Evolutionary conservation across 176 grass and related monocot species (phyloP), one percentile per base, ranked within the genome.

Genomic region (Zoysia pacifica): DNA sequence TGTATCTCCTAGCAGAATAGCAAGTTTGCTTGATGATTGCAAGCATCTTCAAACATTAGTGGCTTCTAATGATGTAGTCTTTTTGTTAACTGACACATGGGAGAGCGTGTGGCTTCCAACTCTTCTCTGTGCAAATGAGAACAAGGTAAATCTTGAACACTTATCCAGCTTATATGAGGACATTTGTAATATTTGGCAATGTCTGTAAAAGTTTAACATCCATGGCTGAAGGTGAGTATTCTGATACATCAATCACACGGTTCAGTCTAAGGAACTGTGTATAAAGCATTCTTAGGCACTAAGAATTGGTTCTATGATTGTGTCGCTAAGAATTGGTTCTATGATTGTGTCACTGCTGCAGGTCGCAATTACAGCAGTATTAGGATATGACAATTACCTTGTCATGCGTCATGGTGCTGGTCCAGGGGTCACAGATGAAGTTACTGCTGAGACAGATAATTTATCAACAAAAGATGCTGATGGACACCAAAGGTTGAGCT

Each of bases 331-430:
- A 61, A 28, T 79, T 2, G 73, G 15, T 51, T 67, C 1, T 73
- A 5, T 10, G 67, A 46, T 45, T 67, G 3, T 61, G 11, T 7
- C 69, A 68, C 14, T n/a, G 39, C 58, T 82, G 70, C 86, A 94
- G 95, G 91, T 97, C 19, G 83, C 92, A 72, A 91, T 97, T 39
- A 91, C 92, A 48, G 78, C 88, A 71, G 83, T 90, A 76, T 67
- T 97, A 76, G 92, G 92, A 76, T 82, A 78, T 85, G 90, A 93
- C 77, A 94, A 72, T 89, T 97, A 97, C 75, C 75, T 97, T 62
- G 95, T 97, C 65, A 97, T 97, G 95, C 86, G 95, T 69, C 95
- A 97, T 83, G 95, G 95, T 74, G 86, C 95, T 85, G 77, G 92
- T 78, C 86, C 81, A 62, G 76, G 81, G 62, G 73, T 8, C 75